phyloP scores from a whole-genome alignment of 169 alveolate genomes.

The Perkinsus olseni region DNA sequence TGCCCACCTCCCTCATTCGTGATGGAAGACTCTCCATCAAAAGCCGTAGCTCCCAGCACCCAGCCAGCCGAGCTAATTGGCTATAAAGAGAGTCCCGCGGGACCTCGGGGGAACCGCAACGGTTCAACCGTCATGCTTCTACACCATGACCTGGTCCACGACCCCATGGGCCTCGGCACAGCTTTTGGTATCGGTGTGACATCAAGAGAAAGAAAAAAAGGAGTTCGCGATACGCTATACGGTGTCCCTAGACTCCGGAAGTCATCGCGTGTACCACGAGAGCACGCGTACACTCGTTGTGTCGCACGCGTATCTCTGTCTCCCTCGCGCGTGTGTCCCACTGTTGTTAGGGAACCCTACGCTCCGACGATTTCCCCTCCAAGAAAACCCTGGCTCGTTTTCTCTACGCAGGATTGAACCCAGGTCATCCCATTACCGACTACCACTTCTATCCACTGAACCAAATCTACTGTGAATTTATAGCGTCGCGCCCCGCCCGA shows the following conservation, averaged over 20 bases:
- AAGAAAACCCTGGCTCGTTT: not conserved
- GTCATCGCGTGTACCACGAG: not conserved
- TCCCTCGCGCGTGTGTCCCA: not conserved
- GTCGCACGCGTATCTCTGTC: not conserved
- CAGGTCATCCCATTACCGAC: too few relatives aligned
- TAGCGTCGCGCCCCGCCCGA: too few relatives aligned
- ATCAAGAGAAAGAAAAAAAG: not conserved
- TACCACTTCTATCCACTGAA: too few relatives aligned
- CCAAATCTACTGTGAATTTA: too few relatives aligned
- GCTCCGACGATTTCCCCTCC: not conserved
- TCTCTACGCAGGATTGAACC: not conserved
- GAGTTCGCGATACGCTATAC: not conserved
- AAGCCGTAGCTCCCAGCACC: not conserved
- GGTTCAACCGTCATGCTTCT: too few relatives aligned
- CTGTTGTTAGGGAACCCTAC: not conserved
- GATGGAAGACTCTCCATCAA: not conserved
- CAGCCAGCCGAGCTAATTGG: too few relatives aligned
- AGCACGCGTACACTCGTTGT: not conserved
- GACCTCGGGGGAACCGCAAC: too few relatives aligned
- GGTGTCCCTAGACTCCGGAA: not conserved
- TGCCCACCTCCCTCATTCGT: not conserved
- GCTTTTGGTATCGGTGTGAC: too few relatives aligned
- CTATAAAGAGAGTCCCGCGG: too few relatives aligned
- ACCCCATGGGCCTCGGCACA: too few relatives aligned
- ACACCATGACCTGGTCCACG: too few relatives aligned